A percentile compares a stretch with the other conserved stretches of the same genome.
These are phyloP conservation scores for Oryza punctata DNA, from an alignment of 176 grass and related monocot genomes.

Conservation along the genomic window DNA sequence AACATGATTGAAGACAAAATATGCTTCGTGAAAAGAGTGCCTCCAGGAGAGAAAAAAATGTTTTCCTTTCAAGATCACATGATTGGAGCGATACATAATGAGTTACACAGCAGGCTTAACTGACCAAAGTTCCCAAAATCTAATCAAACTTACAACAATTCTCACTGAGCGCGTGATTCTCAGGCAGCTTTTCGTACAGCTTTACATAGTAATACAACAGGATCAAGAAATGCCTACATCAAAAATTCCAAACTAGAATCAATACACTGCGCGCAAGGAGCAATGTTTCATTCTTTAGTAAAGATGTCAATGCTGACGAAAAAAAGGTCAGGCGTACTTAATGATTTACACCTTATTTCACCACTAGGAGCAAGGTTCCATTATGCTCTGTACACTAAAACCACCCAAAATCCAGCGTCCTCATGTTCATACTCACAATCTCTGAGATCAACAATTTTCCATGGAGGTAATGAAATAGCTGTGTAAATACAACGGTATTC, in stretches of 20 bases:
- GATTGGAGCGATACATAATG: background rate
- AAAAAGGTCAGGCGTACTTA: conserved; percentile 33
- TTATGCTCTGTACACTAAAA: conserved; percentile 63
- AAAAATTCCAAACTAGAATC: conserved; percentile 29
- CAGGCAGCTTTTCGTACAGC: background rate
- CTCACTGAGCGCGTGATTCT: background rate
- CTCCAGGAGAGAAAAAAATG: background rate
- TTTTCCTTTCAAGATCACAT: background rate
- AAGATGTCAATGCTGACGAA: conserved; percentile 14
- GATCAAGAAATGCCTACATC: conserved; percentile 13
- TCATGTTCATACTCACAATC: conserved; percentile 50
- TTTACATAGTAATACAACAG: background rate
- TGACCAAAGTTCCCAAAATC: background rate
- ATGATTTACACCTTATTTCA: conserved; percentile 63
- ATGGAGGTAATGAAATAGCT: conserved; percentile 53
- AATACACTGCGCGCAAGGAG: conserved; percentile 32
- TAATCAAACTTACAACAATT: conserved; percentile 20
- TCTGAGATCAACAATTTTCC: conserved; percentile 40
- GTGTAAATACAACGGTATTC: conserved; percentile 55
- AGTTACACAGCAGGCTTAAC: background rate
- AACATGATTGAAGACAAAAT: background rate
- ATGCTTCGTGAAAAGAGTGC: background rate
- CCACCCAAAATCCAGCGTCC: conserved; percentile 55
- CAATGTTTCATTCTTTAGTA: conserved; percentile 37
- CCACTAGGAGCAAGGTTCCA: conserved; percentile 47